Conservation (phyloP, 2,329 filamentous ascomycete species). For the Chaetothyriales sp. region DNA sequence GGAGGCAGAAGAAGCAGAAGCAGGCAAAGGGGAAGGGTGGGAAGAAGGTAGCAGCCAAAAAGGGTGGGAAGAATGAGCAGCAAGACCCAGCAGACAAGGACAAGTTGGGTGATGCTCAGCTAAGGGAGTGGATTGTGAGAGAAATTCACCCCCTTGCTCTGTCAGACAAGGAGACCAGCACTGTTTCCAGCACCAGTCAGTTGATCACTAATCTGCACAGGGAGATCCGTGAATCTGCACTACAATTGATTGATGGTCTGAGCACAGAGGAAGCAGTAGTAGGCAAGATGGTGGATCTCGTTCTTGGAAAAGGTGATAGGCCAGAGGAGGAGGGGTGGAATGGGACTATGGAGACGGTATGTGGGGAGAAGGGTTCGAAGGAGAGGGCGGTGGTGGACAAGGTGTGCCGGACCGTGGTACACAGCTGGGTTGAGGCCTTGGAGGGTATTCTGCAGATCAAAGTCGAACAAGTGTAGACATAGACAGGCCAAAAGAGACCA, state of each 20-base stretch:
- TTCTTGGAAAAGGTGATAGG: conserved; percentile 19
- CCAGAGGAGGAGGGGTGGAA: conserved; percentile 2
- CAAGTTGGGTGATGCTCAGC: conserved; percentile 1
- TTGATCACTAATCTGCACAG: conserved; percentile 17
- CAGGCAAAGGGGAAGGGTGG: conserved; percentile 4
- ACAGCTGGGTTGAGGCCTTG: conserved; percentile 33
- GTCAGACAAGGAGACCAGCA: background rate
- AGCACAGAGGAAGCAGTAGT: conserved; percentile 28
- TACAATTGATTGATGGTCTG: conserved; percentile 22
- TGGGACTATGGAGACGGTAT: conserved; percentile 21
- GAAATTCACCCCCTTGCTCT: background rate
- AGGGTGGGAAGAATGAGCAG: background rate
- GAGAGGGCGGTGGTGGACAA: conserved; percentile 24
- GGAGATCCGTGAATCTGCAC: conserved; percentile 22
- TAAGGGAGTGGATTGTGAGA: background rate
- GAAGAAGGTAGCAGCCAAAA: background rate
- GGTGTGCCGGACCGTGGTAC: conserved; percentile 30
- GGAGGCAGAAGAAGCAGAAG: conserved; percentile 6
- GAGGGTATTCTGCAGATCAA: conserved; percentile 23
- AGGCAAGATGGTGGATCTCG: conserved; percentile 27
- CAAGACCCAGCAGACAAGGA: conserved; percentile 1
- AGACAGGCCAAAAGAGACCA: background rate
- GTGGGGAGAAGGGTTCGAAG: conserved; percentile 18
- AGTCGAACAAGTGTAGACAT: conserved; percentile 6
- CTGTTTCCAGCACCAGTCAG: conserved; percentile 2